Base-by-base conservation (phyloP, 2,329 filamentous ascomycete genomes). In the Exserohilum rostratum region DNA sequence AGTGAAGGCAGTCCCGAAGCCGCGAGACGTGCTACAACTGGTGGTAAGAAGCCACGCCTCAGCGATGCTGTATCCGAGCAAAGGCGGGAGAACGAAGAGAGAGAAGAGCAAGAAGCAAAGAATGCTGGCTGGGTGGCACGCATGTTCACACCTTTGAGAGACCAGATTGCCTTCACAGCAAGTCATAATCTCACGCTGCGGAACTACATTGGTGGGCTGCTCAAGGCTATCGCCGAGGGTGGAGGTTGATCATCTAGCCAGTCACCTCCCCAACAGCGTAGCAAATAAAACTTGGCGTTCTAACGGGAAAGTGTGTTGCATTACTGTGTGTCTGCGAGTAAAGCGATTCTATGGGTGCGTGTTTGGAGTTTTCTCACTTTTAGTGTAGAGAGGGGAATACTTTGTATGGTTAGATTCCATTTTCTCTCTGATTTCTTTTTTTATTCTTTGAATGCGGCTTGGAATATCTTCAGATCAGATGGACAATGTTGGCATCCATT, bases 141-240 rank as follows among this genome's bases (percentile, higher is more conserved):
- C 53, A 77, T 90, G 25, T 91, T 91, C 75, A 82, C 86, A 40
- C 85, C 87, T 0, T 81, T 89, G 48, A 79, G 86, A 69, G 80
- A 84, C 10, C 83, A 86, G 31, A 75, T 91, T 17, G 89, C 85
- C 67, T 88, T 88, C 72, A 83, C 90, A 38, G 82, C 90, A 77
- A 84, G 87, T 29, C 86, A 90, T 71, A 91, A 91, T 62, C 61
- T 74, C 29, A 75, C 71, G 27, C 57, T 78, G 42, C 73, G 67
- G 49, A 72, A 74, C 46, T 76, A 77, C 30, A 69, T 78, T 64
- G 68, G 65, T 2, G 62, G 68, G 1, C 47, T 76, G 42, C 61
- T 74, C n/a, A 73, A 69, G 58, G 73, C 72, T 10, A 62, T 75
- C 50, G 66, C 69, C 33, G 69, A 71, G 46, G 71, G 72, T 17